These are phyloP conservation scores for Diaporthe nobilis DNA, from an alignment of 2,329 filamentous ascomycete genomes.

Conservation along the genomic window DNA sequence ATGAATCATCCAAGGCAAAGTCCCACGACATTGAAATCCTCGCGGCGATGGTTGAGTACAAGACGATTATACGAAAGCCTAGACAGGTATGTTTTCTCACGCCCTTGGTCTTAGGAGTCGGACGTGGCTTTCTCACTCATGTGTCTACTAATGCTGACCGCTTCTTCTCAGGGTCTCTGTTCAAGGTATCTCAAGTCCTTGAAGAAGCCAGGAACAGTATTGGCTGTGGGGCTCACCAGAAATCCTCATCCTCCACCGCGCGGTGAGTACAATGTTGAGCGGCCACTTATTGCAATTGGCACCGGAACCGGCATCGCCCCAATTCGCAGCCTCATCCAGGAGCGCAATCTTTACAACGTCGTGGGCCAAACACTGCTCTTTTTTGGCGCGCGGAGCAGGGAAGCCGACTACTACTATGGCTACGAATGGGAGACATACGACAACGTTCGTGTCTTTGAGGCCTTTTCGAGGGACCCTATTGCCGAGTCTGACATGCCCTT, in stretches of 20 bases:
- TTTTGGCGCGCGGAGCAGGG: conserved; percentile 84
- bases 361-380: conserved; percentile 71
- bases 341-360: conserved; percentile 64
- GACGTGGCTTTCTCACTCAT: not conserved
- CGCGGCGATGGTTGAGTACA: conserved; percentile 91
- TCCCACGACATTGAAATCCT: conserved; percentile 74
- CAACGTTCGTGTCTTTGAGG: conserved; percentile 55
- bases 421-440: conserved; percentile 75
- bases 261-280: conserved; percentile 54
- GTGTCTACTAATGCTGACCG: not conserved
- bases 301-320: conserved; percentile 92
- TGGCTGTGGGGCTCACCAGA: conserved; percentile 73
- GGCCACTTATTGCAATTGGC: conserved; percentile 82
- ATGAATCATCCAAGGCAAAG: conserved; percentile 11
- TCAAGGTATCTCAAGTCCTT: conserved; percentile 86
- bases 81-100: conserved; percentile 63
- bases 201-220: conserved; percentile 63
- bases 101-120: not conserved
- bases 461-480: conserved; percentile 63
- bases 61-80: conserved; percentile 86
- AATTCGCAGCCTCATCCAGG: conserved; percentile 83
- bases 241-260: conserved; percentile 60
- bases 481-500: conserved; percentile 14
- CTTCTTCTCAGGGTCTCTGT: conserved; percentile 76
- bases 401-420: conserved; percentile 85